Percentiles rank a stretch among this genome's conserved stretches.
phyloP scores from a whole-genome alignment of 495 filamentous ascomycete genomes.

The Penicillium bovifimosum region DNA sequence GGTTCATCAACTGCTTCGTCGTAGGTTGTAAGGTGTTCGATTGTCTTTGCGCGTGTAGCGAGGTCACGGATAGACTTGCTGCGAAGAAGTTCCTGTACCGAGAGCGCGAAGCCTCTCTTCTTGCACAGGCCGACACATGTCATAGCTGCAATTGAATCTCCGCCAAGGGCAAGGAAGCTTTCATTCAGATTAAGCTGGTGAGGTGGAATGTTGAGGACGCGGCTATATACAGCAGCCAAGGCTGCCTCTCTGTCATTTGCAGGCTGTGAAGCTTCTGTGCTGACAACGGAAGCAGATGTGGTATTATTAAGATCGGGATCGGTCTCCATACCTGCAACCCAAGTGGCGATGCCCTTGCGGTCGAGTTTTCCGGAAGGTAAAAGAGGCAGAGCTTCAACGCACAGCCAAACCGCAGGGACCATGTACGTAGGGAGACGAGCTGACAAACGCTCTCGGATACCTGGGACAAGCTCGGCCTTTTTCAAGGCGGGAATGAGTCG shows the following conservation, averaged over 20 bases:
- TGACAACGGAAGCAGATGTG: background rate
- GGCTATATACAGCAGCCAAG: constrained; percentile 43
- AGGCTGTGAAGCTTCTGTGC: constrained; percentile 16
- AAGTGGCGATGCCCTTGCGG: constrained; percentile 34
- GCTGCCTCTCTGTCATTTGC: constrained; percentile 32
- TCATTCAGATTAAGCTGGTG: constrained; percentile 46
- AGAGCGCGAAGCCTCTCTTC: constrained; percentile 48
- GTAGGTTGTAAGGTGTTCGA: constrained; percentile 28
- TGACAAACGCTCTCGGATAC: constrained; percentile 30
- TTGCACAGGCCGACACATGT: constrained; percentile 52
- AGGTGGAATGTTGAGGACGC: constrained; percentile 48
- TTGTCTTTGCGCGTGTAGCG: constrained; percentile 28
- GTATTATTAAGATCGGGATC: constrained; percentile 19
- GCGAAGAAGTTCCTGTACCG: constrained; percentile 48
- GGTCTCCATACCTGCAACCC: constrained; percentile 31
- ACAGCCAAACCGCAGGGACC: constrained; percentile 50
- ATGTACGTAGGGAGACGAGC: constrained; percentile 47
- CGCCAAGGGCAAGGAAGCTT: constrained; percentile 59
- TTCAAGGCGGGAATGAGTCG: constrained; percentile 20
- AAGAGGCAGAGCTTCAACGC: constrained; percentile 45
- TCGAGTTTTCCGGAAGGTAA: constrained; percentile 51
- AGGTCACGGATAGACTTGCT: constrained; percentile 43
- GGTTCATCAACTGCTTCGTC: constrained; percentile 39
- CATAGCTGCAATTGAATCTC: constrained; percentile 68
- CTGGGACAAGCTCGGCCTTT: constrained; percentile 22